A percentile compares a stretch with the other conserved stretches of the same genome.
Evolutionary conservation across 2,329 filamentous ascomycete genomes (phyloP).

Genomic region (Chalara sp.): DNA sequence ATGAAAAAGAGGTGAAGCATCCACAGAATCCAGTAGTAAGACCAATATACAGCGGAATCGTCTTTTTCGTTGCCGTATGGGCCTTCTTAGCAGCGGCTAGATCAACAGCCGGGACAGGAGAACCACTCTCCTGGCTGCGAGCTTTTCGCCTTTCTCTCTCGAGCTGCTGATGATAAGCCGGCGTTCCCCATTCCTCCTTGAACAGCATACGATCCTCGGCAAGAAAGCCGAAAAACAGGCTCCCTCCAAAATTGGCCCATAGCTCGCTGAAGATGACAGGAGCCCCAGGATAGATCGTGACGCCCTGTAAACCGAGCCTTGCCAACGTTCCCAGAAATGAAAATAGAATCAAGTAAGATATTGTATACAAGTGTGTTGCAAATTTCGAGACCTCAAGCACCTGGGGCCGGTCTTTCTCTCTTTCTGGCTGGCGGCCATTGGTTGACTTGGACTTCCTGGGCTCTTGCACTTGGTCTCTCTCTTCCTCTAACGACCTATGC

Average conservation of each 20-base stretch:
- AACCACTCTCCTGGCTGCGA: slow-evolving; percentile 33
- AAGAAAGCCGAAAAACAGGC: slow-evolving; percentile 79
- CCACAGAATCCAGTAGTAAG: slow-evolving; percentile 84
- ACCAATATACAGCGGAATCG: slow-evolving; percentile 81
- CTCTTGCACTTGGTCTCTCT: slow-evolving; percentile 11
- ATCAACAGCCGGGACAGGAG: slow-evolving; percentile 24
- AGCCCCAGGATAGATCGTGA: slow-evolving; percentile 73
- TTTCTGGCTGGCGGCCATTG: background rate
- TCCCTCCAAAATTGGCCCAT: slow-evolving; percentile 85
- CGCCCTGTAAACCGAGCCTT: slow-evolving; percentile 68
- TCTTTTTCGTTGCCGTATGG: slow-evolving; percentile 67
- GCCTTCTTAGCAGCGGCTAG: slow-evolving; percentile 44
- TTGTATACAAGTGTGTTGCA: slow-evolving; percentile 58
- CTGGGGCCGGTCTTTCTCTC: slow-evolving; percentile 8
- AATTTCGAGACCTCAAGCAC: slow-evolving; percentile 36
- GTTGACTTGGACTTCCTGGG: background rate
- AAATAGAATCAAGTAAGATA: slow-evolving; percentile 81
- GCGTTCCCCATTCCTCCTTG: slow-evolving; percentile 54
- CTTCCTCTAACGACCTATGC: slow-evolving; percentile 35
- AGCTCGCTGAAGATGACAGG: slow-evolving; percentile 68
- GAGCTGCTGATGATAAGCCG: slow-evolving; percentile 31
- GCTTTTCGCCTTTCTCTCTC: slow-evolving; percentile 28
- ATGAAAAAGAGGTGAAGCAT: slow-evolving; percentile 84
- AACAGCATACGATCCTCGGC: slow-evolving; percentile 73
- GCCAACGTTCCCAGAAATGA: slow-evolving; percentile 79